Evolutionary conservation across 345 rosid genomes (phyloP).

Genomic region (Corchorus capsularis): DNA sequence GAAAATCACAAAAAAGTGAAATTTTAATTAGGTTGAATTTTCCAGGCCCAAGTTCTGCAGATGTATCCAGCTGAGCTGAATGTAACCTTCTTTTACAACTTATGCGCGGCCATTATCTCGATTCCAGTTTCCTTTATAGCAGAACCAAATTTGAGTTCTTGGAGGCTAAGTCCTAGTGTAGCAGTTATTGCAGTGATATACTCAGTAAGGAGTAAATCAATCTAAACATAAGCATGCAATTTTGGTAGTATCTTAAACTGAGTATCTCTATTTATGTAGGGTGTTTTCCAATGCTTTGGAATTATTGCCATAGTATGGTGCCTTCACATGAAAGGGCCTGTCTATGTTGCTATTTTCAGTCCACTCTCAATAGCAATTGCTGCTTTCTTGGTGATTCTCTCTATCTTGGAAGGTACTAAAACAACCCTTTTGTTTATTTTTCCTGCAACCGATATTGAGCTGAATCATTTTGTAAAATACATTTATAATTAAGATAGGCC

Average conservation of each 20-base stretch:
- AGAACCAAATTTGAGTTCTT: conserved; percentile 14
- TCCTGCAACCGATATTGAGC: neutral
- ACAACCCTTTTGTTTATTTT: neutral
- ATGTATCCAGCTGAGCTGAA: conserved; percentile 9
- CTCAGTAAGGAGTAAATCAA: neutral
- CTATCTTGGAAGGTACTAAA: conserved; percentile 33
- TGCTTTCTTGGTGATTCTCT: conserved; percentile 40
- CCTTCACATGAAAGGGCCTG: conserved; percentile 37
- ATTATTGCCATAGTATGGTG: neutral
- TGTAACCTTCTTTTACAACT: conserved; percentile 9
- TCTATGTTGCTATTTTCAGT: conserved; percentile 43
- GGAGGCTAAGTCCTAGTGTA: neutral
- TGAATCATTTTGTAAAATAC: neutral
- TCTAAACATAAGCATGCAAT: neutral
- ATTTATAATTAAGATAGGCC: neutral
- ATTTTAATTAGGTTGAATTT: neutral
- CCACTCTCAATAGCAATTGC: conserved; percentile 43
- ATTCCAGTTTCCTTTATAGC: neutral
- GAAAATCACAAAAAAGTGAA: neutral
- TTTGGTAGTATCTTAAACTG: neutral
- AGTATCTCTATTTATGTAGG: neutral
- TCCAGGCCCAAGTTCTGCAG: conserved; percentile 15
- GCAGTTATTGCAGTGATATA: conserved; percentile 8
- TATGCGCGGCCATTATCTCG: neutral
- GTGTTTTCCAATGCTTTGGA: neutral